Conservation (phyloP, 345 rosid species). For the Hibiscus trionum region DNA sequence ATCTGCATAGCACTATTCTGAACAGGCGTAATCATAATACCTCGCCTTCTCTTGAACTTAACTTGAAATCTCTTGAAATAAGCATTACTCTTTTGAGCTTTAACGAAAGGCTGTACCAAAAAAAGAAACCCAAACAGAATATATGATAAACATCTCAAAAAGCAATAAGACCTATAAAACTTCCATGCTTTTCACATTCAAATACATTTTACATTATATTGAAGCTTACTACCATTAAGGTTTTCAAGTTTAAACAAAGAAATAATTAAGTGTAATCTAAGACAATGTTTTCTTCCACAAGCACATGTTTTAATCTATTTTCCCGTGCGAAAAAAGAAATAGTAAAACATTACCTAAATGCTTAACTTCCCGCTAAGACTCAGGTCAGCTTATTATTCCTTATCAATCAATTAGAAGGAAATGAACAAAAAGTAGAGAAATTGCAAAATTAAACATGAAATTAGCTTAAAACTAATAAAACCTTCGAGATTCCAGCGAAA, state of each 20-base stretch:
- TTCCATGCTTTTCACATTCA: background rate
- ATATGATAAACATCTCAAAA: background rate
- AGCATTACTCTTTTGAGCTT: constrained; percentile 43
- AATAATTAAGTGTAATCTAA: background rate
- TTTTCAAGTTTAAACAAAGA: background rate
- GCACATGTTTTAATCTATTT: background rate
- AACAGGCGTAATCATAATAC: constrained; percentile 14
- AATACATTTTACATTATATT: background rate
- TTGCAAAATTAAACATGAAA: background rate
- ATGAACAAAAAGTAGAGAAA: background rate
- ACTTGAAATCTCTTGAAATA: constrained; percentile 68
- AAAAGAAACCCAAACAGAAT: background rate
- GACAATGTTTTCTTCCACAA: background rate
- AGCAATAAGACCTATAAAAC: background rate
- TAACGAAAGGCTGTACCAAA: constrained; percentile 39
- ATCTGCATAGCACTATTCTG: background rate
- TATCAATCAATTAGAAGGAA: background rate
- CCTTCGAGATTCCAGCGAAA: background rate
- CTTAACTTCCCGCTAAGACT: background rate
- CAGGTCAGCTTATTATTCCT: background rate
- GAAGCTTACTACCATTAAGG: background rate
- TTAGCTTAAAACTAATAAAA: background rate
- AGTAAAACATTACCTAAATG: background rate
- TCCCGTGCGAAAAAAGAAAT: background rate
- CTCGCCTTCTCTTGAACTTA: constrained; percentile 58